Evolutionary conservation across 805 yeast species (phyloP), one percentile per base, ranked within the genome.

Genomic region (Ogataea nitratoaversa): DNA sequence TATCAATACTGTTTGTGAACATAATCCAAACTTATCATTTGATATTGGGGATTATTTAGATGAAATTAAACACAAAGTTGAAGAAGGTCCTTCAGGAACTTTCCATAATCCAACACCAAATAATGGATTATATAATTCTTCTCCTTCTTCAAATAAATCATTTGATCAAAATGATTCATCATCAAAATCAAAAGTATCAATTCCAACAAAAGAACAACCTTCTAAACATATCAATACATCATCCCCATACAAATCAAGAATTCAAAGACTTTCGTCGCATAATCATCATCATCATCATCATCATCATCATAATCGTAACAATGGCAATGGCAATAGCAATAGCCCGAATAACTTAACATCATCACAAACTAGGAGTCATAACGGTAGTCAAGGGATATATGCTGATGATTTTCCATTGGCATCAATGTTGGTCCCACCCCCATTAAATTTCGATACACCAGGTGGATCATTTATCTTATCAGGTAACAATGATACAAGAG

Each of bases 11-110:
- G 55, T 51, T 24, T 34, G 40, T 9, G 52, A 49, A 12, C 18
- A 42, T 14, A 34, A 46, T 30, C 42, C 44, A n/a, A 30, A 32
- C 3, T 35, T 48, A 17, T 37, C 36, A 5, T 38, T 57, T 28
- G 52, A 55, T 17, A 38, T 49, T 25, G 56, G 49, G 3, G 51
- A 50, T 34, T 34, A 41, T n/a, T 34, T 52, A 13, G 56, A 49
- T 30, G 53, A 42, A 19, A 32, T 49, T 29, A 29, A 29, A 13
- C 19, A 9, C 4, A 40, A 35, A 8, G n/a, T 40, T 12, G 34
- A 32, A 9, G 11, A 17, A 29, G n/a, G 28, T 16, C n/a, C 8
- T 17, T 11, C 8, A n/a, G 11, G 14, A 8, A 23, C 11, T 13
- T 5, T 13, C 8, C 14, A 8, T 27, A 5, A 9, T 27, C 14